These are phyloP conservation scores for Heliocybe sulcata DNA, from an alignment of 1,284 basidiomycete genomes.

Conservation along the genomic window DNA sequence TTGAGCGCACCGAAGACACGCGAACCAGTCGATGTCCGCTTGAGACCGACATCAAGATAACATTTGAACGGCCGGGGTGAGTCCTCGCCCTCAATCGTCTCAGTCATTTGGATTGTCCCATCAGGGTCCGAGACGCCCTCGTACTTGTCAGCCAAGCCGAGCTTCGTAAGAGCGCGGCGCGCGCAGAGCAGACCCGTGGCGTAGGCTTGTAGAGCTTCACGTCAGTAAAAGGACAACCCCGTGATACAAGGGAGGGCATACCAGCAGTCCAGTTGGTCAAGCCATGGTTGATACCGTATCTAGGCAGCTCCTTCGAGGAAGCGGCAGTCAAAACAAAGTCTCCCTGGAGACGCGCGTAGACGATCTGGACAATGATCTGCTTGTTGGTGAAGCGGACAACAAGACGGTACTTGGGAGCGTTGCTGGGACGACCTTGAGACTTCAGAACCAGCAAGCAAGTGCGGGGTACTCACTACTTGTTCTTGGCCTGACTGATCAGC, in stretches of 20 bases:
- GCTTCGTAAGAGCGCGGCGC: slow-evolving; percentile 91
- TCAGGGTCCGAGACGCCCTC: slow-evolving; percentile 93
- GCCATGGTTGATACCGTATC: slow-evolving; percentile 98
- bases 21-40: slow-evolving; percentile 96
- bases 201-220: slow-evolving; percentile 58
- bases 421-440: slow-evolving; percentile 32
- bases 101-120: slow-evolving; percentile 79
- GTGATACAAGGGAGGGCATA: slow-evolving; percentile 22
- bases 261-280: slow-evolving; percentile 98
- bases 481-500: slow-evolving; percentile 96
- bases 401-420: slow-evolving; percentile 96
- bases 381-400: slow-evolving; percentile 98
- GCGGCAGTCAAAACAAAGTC: slow-evolving; percentile 91
- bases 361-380: slow-evolving; percentile 88
- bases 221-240: background rate
- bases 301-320: slow-evolving; percentile 86
- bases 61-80: slow-evolving; percentile 98
- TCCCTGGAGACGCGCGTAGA: slow-evolving; percentile 96
- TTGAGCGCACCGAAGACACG: slow-evolving; percentile 99
- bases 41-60: slow-evolving; percentile 98
- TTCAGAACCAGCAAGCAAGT: background rate
- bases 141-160: slow-evolving; percentile 98
- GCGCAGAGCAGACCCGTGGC: slow-evolving; percentile 96
- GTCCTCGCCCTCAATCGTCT: slow-evolving; percentile 86
- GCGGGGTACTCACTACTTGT: slow-evolving; percentile 80